Base-by-base conservation (phyloP, 2,329 filamentous ascomycete genomes). In the Fusarium sp. region DNA sequence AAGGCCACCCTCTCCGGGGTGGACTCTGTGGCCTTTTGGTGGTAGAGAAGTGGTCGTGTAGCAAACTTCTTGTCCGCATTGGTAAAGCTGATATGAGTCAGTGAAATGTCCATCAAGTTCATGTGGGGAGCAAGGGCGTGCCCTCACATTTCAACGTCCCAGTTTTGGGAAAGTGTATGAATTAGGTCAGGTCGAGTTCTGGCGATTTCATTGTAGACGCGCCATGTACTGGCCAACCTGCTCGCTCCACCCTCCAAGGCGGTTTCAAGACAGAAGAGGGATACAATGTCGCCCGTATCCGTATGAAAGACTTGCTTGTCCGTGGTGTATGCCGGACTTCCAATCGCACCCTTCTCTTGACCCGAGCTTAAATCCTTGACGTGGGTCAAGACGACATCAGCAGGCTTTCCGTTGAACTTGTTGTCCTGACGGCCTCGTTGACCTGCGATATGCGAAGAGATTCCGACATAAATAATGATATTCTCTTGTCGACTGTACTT, bases 231-330 rank as follows among this genome's bases (percentile, higher is more conserved):
- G 0, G 88, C 85, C 14, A 92, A 79, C 60, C 86, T 86, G 69
- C 88, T 91, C 31, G 87, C 83, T 1, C 91, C 90, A 0, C 90
- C 90, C 10, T 79, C 75, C 3, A 81, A 78, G 0, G 84, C 85
- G 0, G 89, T 86, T n/a, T 85, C 84, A 7, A 91, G 83, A 3
- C 86, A 86, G 27, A 89, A 87, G 3, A 92, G 80, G 1, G 87
- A 87, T 1, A 92, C 84, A 1, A 92, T 83, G 69, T 92, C 90
- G 1, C 89, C 86, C 0, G 79, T 78, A 74, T 92, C 90, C 0
- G 88, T 92, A 74, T 92, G 91, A 65, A 91, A 91, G 6, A 87
- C 85, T 78, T 89, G 89, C 73, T 89, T 89, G 57, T 91, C 89
- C 0, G 87, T 84, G 0, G 88, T 90, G 76, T 90, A 90, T 1